Conservation (phyloP, 2,329 filamentous ascomycete species). For the Lizonia empirigonia region DNA sequence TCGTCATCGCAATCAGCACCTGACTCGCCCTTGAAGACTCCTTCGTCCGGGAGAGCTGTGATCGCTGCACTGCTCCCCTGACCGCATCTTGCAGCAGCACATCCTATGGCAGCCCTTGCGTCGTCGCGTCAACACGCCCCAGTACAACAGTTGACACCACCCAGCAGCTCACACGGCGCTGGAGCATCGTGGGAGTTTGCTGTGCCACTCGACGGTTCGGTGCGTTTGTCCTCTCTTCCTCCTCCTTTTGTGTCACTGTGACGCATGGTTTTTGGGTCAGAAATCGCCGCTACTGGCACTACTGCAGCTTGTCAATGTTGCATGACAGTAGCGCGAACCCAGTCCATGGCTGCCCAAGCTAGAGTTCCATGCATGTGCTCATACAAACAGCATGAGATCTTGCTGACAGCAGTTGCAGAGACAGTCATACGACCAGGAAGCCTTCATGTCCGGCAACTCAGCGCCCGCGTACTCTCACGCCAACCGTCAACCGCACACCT, state of each 20-base stretch:
- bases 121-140: constrained; percentile 38
- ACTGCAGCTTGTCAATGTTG: constrained; percentile 29
- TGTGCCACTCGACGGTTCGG: constrained; percentile 45
- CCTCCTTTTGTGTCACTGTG: constrained; percentile 5
- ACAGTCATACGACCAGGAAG: constrained; percentile 37
- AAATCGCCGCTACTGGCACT: constrained; percentile 24
- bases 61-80: constrained; percentile 16
- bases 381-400: constrained; percentile 1
- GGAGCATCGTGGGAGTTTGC: constrained; percentile 47
- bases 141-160: constrained; percentile 47
- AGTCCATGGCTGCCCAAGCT: constrained; percentile 5
- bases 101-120: constrained; percentile 42
- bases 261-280: constrained; percentile 2
- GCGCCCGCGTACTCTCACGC: constrained; percentile 31
- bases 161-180: constrained; percentile 48
- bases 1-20: constrained; percentile 11
- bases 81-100: constrained; percentile 13
- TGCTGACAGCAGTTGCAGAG: constrained; percentile 39
- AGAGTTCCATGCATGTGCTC: neutral
- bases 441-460: constrained; percentile 45
- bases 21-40: constrained; percentile 5
- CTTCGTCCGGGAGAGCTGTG: constrained; percentile 7
- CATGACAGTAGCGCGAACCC: constrained; percentile 30
- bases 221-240: constrained; percentile 30
- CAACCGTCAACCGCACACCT: constrained; percentile 41